phyloP scores from a whole-genome alignment of 441 rosid species.

The Populus trichocarpa region DNA sequence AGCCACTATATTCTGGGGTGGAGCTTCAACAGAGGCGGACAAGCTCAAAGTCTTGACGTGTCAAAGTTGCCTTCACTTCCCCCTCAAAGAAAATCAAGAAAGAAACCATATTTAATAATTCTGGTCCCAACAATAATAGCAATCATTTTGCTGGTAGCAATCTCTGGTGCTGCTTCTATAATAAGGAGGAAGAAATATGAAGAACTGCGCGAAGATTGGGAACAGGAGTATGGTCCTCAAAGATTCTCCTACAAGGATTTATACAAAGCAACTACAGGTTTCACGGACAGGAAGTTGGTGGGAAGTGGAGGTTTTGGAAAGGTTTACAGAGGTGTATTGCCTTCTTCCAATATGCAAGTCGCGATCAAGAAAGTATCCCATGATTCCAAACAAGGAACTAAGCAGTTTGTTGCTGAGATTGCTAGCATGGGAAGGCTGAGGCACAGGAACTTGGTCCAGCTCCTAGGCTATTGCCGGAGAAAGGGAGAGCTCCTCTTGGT shows the following conservation, averaged over 20 bases:
- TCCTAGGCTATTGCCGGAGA: conserved; percentile 36
- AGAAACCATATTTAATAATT: conserved; percentile 11
- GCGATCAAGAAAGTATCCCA: conserved; percentile 40
- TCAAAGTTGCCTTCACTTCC: conserved; percentile 39
- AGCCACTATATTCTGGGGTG: conserved; percentile 55
- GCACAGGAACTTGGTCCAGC: conserved; percentile 37
- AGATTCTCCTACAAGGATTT: conserved; percentile 32
- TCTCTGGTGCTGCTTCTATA: conserved; percentile 9
- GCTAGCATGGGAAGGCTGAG: conserved; percentile 26
- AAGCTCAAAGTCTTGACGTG: conserved; percentile 28
- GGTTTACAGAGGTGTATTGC: conserved; percentile 29
- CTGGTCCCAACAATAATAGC: background rate
- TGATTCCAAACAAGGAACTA: conserved; percentile 26
- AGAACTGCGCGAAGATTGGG: conserved; percentile 38
- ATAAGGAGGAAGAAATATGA: conserved; percentile 16
- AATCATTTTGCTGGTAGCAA: conserved; percentile 1
- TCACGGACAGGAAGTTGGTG: conserved; percentile 22
- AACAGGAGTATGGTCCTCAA: conserved; percentile 27
- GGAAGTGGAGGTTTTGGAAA: conserved; percentile 40
- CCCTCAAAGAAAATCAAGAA: conserved; percentile 12
- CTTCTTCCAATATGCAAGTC: conserved; percentile 18
- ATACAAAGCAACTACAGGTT: conserved; percentile 33
- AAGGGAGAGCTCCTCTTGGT: conserved; percentile 35
- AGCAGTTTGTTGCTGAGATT: conserved; percentile 33
- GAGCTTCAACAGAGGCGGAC: conserved; percentile 50